Evolutionary conservation across 202 grass and related monocot species (phyloP), one percentile per base, ranked within the genome.

Genomic region (Panicum virgatum): DNA sequence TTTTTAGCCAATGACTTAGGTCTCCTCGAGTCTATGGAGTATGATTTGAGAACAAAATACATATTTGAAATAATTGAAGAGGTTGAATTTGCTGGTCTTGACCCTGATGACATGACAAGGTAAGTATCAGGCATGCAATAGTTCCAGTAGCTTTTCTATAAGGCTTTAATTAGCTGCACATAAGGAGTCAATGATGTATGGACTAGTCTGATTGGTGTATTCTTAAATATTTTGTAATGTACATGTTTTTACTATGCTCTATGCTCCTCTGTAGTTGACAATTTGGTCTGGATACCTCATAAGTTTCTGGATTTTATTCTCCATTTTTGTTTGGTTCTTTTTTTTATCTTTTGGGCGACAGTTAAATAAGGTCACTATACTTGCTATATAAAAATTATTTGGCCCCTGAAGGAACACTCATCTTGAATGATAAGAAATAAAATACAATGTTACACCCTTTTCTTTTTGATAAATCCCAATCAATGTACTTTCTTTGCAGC

Each of bases 21-120:
- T 79, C 92, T 98, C 69, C 83, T 98, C 2, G 96, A 98, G 77
- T 93, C 92, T 71, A 85, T 98, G 53, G 96, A 98, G 87, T 98
- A 90, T 9, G 83, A 96, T 30, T 69, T 81, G 14, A 86, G 93
- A 88, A 92, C 86, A 23, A 96, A 96, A 80, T 86, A 95, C 77
- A 87, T 98, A 75, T 82, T 85, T 89, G 92, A 98, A 86, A 96
- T 93, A 83, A 90, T 96, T 87, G 86, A 96, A 86, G 84, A 88
- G 78, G 87, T 92, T n/a, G 85, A 95, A 22, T 96, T 91, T 89
- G 23, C 60, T 75, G 78, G 65, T 61, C 68, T 98, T 80, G 96
- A 98, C 63, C 96, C 96, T 69, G 96, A 96, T 87, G 87, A 91
- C 67, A 82, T 96, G 69, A 96, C 92, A 83, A 95, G 92, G 96